Evolutionary conservation across 805 yeast species (phyloP).

Genomic region (Kazachstania africana): DNA sequence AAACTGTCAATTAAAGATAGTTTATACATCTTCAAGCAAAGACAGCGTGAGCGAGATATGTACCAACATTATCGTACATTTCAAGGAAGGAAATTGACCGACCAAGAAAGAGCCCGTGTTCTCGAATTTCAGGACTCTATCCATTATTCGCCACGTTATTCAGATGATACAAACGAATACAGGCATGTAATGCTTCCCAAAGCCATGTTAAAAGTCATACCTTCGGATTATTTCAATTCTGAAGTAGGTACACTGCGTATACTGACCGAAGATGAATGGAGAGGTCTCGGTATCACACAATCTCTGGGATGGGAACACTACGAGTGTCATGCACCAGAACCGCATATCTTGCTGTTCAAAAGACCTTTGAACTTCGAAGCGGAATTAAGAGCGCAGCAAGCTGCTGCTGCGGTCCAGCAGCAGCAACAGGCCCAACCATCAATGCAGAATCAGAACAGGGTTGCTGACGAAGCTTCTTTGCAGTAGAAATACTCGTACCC

Average conservation of each 20-base stretch:
- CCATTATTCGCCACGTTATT: constrained; percentile 84
- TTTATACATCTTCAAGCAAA: no score
- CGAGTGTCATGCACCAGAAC: constrained; percentile 98
- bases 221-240: constrained; percentile 84
- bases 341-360: constrained; percentile 84
- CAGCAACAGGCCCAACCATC: constrained; percentile 14
- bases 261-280: constrained; percentile 92
- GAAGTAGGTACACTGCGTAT: constrained; percentile 91
- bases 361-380: constrained; percentile 48
- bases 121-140: constrained; percentile 88
- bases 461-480: constrained; percentile 1
- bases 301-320: constrained; percentile 96
- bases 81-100: constrained; percentile 57
- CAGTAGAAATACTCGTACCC: no score
- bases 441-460: constrained; percentile 9
- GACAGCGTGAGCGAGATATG: constrained; percentile 11
- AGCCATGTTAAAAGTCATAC: constrained; percentile 86
- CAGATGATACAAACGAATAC: constrained; percentile 86
- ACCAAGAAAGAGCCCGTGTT: constrained; percentile 73
- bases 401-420: constrained; percentile 19
- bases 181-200: constrained; percentile 96
- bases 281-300: constrained; percentile 95
- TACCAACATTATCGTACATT: constrained; percentile 25
- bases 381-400: constrained; percentile 18
- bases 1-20: no score